Percentiles rank a stretch among this genome's conserved stretches.
Conservation (phyloP, 1,139 yeast genomes). For the Scheffersomyces quercinus region DNA sequence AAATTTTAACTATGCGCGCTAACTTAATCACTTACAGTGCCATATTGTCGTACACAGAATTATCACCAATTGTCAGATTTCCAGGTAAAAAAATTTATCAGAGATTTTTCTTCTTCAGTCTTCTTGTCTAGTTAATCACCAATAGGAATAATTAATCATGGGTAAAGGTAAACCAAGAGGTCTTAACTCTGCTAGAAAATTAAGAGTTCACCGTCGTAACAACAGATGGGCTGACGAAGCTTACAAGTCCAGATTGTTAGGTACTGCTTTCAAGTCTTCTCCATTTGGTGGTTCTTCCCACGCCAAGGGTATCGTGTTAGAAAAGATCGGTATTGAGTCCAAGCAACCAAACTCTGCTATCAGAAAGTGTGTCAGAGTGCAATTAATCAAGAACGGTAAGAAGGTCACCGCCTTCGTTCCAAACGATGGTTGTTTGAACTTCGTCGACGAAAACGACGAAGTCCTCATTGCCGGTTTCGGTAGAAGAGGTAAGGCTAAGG, state of each 20-base stretch:
- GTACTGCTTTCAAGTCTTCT: constrained; percentile 99
- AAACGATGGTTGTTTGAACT: constrained; percentile 99
- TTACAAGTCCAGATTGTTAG: constrained; percentile 98
- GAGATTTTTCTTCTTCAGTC: constrained; percentile 3
- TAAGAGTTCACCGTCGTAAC: constrained; percentile 99
- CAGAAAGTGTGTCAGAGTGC: constrained; percentile 99
- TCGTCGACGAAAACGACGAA: constrained; percentile 99
- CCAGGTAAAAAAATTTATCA: constrained; percentile 1
- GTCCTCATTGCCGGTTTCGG: constrained; percentile 99
- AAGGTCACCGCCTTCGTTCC: constrained; percentile 99
- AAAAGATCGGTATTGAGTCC: constrained; percentile 99
- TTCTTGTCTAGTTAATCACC: constrained; percentile 9
- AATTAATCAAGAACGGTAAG: constrained; percentile 99
- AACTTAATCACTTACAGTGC: too few species aligned
- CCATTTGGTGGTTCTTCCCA: constrained; percentile 99
- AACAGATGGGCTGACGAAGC: constrained; percentile 99
- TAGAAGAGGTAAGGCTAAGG: constrained; percentile 99
- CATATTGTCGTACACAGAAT: too few species aligned
- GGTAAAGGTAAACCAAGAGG: constrained; percentile 98
- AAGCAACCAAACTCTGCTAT: constrained; percentile 99
- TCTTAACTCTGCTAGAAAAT: constrained; percentile 99
- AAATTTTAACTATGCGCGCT: constrained; percentile 1
- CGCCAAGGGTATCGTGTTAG: constrained; percentile 99
- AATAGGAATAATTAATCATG: constrained; percentile 46
- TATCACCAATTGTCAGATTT: not conserved